Base-by-base conservation (phyloP, 1,284 basidiomycete genomes). In the Puccinia horiana region DNA sequence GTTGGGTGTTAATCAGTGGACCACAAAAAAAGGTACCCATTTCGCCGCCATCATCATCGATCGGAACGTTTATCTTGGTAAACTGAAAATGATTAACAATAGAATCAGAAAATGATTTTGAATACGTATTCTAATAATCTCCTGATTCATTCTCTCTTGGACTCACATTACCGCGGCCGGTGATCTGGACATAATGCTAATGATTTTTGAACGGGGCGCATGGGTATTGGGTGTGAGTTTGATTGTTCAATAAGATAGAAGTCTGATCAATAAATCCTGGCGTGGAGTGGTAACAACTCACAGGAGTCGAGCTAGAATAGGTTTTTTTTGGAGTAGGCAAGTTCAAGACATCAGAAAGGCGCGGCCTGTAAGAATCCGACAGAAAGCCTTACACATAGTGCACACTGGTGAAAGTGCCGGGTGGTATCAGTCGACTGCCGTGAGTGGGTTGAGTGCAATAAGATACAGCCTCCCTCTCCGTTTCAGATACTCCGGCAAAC, bases 361-460 rank as follows among this genome's bases (percentile, higher is more conserved):
- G 52, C 18, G 56, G 5, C n/a, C 4, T 58, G 56, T 26, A 73
- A 6, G 42, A 56, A 18, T 8, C 67, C 58, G 9, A 80, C 78
- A 80, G 63, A 81, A 40, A 81, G 61, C 56, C 70, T 81, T n/a
- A 81, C 79, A 81, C 79, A 81, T 42, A 81, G 74, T 81, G 79
- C 42, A 81, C 35, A 42, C 69, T 49, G 35, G n/a, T 47, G 47
- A 81, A 74, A 8, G 79, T 81, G 26, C 44, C 69, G 20, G 49
- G 40, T 26, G 79, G 79, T 40, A 81, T 81, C 5, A 81, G 44
- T 37, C 79, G 79, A 14, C 54, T 61, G 37, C 69, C 67, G 58
- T 81, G 37, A 12, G 47, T 70, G n/a, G 65, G 65, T 52, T 74
- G 65, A 44, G 79, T 81, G 69, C 79, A 81, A 42, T 81, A 81